A percentile compares a stretch with the other conserved stretches of the same genome.
Evolutionary conservation across 2,329 filamentous ascomycete genomes (phyloP).

Genomic region (Daldinia sp.): DNA sequence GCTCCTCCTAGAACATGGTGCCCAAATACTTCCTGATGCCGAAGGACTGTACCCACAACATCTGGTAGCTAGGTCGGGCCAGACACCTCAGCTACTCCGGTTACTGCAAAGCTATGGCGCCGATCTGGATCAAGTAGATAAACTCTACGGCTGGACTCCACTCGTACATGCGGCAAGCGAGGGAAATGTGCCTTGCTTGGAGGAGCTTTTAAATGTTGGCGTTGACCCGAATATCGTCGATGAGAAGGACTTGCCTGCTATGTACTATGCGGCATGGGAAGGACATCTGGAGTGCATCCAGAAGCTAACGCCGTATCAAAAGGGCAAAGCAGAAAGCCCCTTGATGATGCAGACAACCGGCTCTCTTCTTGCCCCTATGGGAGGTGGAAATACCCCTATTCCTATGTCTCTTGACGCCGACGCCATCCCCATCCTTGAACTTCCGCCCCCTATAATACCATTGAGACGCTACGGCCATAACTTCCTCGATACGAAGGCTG

Average conservation of each 20-base stretch:
- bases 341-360: slow-evolving; percentile 53
- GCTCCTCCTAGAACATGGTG: slow-evolving; percentile 80
- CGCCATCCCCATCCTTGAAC: slow-evolving; percentile 87
- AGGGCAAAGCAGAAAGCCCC: slow-evolving; percentile 53
- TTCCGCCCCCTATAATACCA: slow-evolving; percentile 96
- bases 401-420: slow-evolving; percentile 79
- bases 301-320: slow-evolving; percentile 73
- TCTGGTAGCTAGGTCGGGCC: slow-evolving; percentile 87
- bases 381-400: slow-evolving; percentile 60
- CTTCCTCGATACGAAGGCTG: slow-evolving; percentile 97
- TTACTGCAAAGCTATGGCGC: slow-evolving; percentile 86
- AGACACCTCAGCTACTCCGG: slow-evolving; percentile 79
- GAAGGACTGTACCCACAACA: slow-evolving; percentile 98
- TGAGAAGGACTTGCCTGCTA: slow-evolving; percentile 90
- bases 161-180: slow-evolving; percentile 96
- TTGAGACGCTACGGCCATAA: slow-evolving; percentile 96
- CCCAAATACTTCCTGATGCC: slow-evolving; percentile 88
- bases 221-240: slow-evolving; percentile 83
- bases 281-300: slow-evolving; percentile 95
- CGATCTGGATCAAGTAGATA: slow-evolving; percentile 90
- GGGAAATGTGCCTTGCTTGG: slow-evolving; percentile 88
- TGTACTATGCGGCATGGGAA: slow-evolving; percentile 99
- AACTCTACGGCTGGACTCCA: slow-evolving; percentile 96
- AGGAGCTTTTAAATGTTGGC: slow-evolving; percentile 79
- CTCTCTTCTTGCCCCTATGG: slow-evolving; percentile 52